Percentiles rank a stretch among this genome's conserved stretches.
These are phyloP conservation scores for Thermochaetoides thermophila DNA, from an alignment of 495 filamentous ascomycete species.

Conservation along the genomic window DNA sequence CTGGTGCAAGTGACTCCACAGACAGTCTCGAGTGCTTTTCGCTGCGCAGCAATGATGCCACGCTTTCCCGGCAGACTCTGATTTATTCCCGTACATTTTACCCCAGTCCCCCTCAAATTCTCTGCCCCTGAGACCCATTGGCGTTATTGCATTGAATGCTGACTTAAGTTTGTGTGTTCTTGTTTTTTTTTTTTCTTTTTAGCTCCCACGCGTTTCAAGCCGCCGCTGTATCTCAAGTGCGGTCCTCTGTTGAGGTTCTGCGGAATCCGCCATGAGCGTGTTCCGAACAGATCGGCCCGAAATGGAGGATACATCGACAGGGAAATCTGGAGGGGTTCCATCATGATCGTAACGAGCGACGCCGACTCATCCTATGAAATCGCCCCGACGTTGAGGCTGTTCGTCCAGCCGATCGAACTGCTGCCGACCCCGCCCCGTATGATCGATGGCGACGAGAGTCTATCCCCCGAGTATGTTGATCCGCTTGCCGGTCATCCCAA, in stretches of 20 bases:
- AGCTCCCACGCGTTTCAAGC: conserved; percentile 60
- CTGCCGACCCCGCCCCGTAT: conserved; percentile 65
- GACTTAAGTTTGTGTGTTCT: no score
- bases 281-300: conserved; percentile 15
- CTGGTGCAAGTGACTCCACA: conserved; percentile 8
- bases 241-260: conserved; percentile 82
- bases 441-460: conserved; percentile 45
- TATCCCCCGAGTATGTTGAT: conserved; percentile 73
- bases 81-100: conserved; percentile 8
- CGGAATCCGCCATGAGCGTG: conserved; percentile 50
- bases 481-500: conserved; percentile 79
- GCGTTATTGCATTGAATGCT: background rate
- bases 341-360: conserved; percentile 89
- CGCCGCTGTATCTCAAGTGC: conserved; percentile 70
- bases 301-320: conserved; percentile 32
- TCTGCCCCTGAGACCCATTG: background rate
- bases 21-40: conserved; percentile 11
- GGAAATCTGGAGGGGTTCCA: conserved; percentile 81
- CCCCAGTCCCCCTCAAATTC: conserved; percentile 3
- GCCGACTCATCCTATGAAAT: conserved; percentile 66
- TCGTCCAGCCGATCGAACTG: conserved; percentile 72
- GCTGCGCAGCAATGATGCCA: conserved; percentile 7
- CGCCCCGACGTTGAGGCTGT: conserved; percentile 62
- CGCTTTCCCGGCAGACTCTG: conserved; percentile 3
- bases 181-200: conserved; percentile 4